Evolutionary conservation across 352 stramenopile genomes (phyloP), one percentile per base, ranked within the genome.

Genomic region (Pythium pyrilobum): DNA sequence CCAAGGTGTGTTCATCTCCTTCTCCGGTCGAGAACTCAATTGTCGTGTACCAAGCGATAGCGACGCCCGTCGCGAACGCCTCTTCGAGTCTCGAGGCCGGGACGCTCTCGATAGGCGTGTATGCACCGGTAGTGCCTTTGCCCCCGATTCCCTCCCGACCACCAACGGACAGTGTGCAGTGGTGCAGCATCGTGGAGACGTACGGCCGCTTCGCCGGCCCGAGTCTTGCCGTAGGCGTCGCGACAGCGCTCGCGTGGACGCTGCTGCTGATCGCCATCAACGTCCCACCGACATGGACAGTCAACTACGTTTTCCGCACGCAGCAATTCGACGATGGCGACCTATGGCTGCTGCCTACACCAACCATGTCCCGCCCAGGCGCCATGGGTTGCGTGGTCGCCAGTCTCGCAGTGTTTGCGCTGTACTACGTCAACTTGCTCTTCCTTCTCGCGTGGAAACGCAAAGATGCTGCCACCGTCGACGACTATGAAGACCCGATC

Each of bases 391-490:
- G 50, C 16, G 31, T 56, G 1, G 39, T 50, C 38, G 39, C 54
- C 2, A 6, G 21, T 12, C 46, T 62, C 13, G 39, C 33, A 0
- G 3, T 39, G 16, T 18, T 50, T 7, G 46, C 29, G 12, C 3
- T 62, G 23, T 62, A 62, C 54, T 56, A 62, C 38, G 4, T 45
- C 2, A 52, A 56, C 28, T 39, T 62, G 8, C 27, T 61, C 3
- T 61, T 54, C 13, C 36, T 61, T 0, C 28, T 61, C 1, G 20
- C 11, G 27, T 61, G 53, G 53, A 41, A 20, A 45, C 53, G 53
- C 34, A 61, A 61, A 16, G 36, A 61, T 28, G 18, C 27, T 0
- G 21, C 43, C 27, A 53, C 31, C 18, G 36, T 61, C 9, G 53
- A 61, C 24, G 43, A 61, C 37, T 41, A 34, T 16, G 52, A 46